phyloP scores from a whole-genome alignment of 306 rosid genomes.

The Echinosophora koreensis region DNA sequence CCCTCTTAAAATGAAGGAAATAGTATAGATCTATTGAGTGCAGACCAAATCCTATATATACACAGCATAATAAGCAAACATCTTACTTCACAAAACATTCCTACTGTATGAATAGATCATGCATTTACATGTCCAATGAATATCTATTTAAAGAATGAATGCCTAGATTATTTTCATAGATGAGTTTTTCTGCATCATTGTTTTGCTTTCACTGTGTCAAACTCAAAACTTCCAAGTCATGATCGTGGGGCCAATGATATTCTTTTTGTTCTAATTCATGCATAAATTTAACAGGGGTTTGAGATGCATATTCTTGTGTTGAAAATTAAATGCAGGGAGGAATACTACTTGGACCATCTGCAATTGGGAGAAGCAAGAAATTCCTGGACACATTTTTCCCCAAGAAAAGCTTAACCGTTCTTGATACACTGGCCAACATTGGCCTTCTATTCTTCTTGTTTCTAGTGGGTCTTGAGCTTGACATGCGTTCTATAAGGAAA shows the following conservation, averaged over 20 bases:
- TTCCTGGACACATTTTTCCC: slow-evolving; percentile 64
- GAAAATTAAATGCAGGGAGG: slow-evolving; percentile 63
- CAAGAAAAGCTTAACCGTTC: slow-evolving; percentile 59
- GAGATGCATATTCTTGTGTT: neutral
- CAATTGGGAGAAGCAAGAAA: slow-evolving; percentile 57
- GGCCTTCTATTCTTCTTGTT: slow-evolving; percentile 76
- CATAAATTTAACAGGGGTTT: slow-evolving; percentile 15
- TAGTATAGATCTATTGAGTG: too few relatives aligned
- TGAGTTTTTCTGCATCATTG: neutral
- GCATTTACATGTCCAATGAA: too few relatives aligned
- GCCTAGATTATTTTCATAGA: neutral
- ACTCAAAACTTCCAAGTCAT: too few relatives aligned
- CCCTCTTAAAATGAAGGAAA: too few relatives aligned
- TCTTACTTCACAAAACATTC: neutral
- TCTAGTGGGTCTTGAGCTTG: slow-evolving; percentile 78
- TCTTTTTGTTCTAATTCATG: neutral
- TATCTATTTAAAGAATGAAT: neutral
- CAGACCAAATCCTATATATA: too few relatives aligned
- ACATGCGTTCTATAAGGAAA: slow-evolving; percentile 56
- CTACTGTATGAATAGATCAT: neutral
- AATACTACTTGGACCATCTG: slow-evolving; percentile 74
- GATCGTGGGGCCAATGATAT: too few relatives aligned
- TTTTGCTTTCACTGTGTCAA: too few relatives aligned
- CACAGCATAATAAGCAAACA: too few relatives aligned
- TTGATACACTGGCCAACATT: slow-evolving; percentile 73